Evolutionary conservation across 2,329 filamentous ascomycete genomes (phyloP).

Genomic region (Diplodia seriata): DNA sequence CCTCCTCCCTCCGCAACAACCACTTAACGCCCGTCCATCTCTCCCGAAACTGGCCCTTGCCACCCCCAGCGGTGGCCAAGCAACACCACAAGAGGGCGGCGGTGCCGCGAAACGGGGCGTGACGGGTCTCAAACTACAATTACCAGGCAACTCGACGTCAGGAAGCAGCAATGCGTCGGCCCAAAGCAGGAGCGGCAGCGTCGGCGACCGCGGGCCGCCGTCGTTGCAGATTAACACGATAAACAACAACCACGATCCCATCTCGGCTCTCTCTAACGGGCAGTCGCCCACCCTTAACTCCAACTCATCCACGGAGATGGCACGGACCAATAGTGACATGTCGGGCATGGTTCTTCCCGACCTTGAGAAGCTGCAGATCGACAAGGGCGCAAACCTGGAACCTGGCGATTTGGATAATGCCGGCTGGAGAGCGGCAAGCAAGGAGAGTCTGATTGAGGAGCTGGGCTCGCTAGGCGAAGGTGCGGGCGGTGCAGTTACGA

Average conservation of each 20-base stretch:
- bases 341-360: constrained; percentile 64
- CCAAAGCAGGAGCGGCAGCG: constrained; percentile 84
- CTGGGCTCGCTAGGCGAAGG: constrained; percentile 91
- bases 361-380: constrained; percentile 80
- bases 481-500: constrained; percentile 92
- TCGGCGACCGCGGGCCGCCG: constrained; percentile 69
- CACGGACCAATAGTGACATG: constrained; percentile 81
- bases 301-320: constrained; percentile 84
- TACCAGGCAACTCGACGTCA: constrained; percentile 67
- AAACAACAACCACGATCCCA: constrained; percentile 27
- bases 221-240: constrained; percentile 25
- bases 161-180: constrained; percentile 82
- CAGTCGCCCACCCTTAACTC: constrained; percentile 63
- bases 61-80: constrained; percentile 84
- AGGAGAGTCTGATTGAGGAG: constrained; percentile 86
- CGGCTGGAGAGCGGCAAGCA: constrained; percentile 91
- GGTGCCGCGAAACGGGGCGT: constrained; percentile 39
- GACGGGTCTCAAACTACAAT: constrained; percentile 55
- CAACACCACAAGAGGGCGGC: constrained; percentile 71
- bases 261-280: constrained; percentile 27
- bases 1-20: constrained; percentile 54
- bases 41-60: constrained; percentile 78
- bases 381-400: constrained; percentile 83
- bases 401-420: constrained; percentile 95
- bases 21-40: constrained; percentile 18